Percentiles rank a stretch among this genome's conserved stretches.
Evolutionary conservation across 2,329 filamentous ascomycete species (phyloP).

Genomic region (Botrytis fabae): DNA sequence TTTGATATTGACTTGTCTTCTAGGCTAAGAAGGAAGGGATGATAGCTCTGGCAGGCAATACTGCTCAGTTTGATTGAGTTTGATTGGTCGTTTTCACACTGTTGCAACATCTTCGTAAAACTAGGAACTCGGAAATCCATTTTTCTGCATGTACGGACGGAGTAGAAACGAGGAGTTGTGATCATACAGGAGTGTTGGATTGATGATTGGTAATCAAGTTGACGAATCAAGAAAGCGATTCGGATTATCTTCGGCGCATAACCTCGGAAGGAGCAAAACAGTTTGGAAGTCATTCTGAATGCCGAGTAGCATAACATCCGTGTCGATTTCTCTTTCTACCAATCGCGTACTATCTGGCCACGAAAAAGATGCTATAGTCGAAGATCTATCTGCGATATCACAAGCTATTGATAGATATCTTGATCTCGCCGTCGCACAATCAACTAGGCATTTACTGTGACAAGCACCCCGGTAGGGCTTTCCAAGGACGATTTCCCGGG

Average conservation of each 20-base stretch:
- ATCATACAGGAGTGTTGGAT: not conserved
- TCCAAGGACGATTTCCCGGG: not conserved
- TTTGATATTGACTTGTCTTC: slow-evolving; percentile 1
- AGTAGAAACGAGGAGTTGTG: not conserved
- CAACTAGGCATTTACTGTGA: not conserved
- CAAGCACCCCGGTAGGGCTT: not conserved
- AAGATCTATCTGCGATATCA: not conserved
- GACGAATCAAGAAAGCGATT: not conserved
- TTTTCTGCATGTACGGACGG: not conserved
- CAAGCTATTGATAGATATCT: not conserved
- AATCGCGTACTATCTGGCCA: not conserved
- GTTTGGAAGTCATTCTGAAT: not conserved
- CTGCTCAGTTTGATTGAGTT: not conserved
- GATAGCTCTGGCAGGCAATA: too few species aligned
- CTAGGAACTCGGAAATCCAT: not conserved
- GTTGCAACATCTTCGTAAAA: not conserved
- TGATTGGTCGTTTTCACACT: not conserved
- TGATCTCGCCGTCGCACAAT: not conserved
- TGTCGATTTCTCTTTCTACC: not conserved
- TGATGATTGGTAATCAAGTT: not conserved
- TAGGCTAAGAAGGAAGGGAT: slow-evolving; percentile 10
- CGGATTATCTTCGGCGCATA: not conserved
- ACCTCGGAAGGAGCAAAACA: not conserved
- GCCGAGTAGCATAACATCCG: not conserved
- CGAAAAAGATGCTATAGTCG: not conserved